These are phyloP conservation scores for Strobilomyces dryophilus DNA, from an alignment of 768 basidiomycete genomes.

Conservation along the genomic window DNA sequence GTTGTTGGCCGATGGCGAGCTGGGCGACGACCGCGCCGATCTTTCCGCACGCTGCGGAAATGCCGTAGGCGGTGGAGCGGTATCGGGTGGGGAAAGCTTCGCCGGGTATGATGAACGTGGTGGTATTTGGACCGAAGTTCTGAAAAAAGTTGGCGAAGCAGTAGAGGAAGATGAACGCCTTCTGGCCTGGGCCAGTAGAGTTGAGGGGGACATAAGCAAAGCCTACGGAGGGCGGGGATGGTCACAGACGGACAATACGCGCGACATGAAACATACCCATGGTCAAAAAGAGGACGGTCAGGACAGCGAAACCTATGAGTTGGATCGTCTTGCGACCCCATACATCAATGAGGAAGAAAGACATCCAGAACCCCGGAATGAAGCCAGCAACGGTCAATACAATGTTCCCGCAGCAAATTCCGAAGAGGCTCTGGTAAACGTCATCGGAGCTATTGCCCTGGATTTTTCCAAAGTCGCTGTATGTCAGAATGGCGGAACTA, in stretches of 20 bases:
- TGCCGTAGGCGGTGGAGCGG: conserved; percentile 70
- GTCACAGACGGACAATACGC: background rate
- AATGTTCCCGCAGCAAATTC: conserved; percentile 19
- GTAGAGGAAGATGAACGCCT: conserved; percentile 41
- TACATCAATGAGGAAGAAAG: conserved; percentile 63
- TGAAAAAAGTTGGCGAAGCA: conserved; percentile 17
- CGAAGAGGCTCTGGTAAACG: conserved; percentile 23
- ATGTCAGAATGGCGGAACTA: conserved; percentile 64
- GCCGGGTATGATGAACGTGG: conserved; percentile 73
- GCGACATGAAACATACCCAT: conserved; percentile 49
- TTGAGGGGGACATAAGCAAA: conserved; percentile 61
- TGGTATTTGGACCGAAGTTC: conserved; percentile 37
- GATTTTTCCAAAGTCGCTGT: conserved; percentile 63
- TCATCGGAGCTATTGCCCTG: conserved; percentile 5
- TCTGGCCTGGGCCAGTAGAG: conserved; percentile 45
- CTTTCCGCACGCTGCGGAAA: conserved; percentile 72
- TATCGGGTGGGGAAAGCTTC: conserved; percentile 78
- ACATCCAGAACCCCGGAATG: conserved; percentile 54
- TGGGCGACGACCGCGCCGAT: conserved; percentile 74
- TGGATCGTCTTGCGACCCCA: conserved; percentile 76
- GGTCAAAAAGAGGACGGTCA: conserved; percentile 62
- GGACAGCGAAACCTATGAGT: conserved; percentile 62
- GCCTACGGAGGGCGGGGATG: conserved; percentile 38
- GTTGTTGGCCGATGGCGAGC: conserved; percentile 65
- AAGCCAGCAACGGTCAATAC: conserved; percentile 17